Conservation (phyloP, 495 filamentous ascomycete genomes). For the Hypoxylon fragiforme region DNA sequence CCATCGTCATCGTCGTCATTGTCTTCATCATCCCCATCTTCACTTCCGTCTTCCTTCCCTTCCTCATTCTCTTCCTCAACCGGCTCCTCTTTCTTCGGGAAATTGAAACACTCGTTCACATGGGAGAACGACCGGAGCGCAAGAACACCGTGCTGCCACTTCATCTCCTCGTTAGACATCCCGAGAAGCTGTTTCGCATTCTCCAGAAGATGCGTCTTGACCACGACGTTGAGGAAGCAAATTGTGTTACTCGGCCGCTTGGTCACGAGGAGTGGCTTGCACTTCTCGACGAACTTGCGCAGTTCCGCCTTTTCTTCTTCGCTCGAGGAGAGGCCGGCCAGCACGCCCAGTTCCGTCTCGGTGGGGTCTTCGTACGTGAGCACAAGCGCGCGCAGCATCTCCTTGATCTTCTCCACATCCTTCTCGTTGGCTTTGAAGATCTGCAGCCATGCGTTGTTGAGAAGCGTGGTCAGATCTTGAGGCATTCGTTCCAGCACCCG, state of each 20-base stretch:
- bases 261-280: conserved; percentile 38
- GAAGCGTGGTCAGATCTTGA: conserved; percentile 37
- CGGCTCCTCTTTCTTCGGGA: conserved; percentile 4
- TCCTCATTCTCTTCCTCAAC: conserved; percentile 10
- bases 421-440: conserved; percentile 44
- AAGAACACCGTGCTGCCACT: conserved; percentile 46
- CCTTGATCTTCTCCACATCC: conserved; percentile 40
- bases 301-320: conserved; percentile 39
- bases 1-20: conserved; percentile 4
- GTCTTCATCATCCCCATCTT: background rate
- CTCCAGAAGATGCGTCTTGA: conserved; percentile 40
- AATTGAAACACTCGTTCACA: conserved; percentile 34
- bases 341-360: conserved; percentile 36
- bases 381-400: conserved; percentile 42
- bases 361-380: conserved; percentile 44
- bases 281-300: conserved; percentile 34
- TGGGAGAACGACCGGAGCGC: conserved; percentile 41
- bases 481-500: conserved; percentile 39
- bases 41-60: background rate
- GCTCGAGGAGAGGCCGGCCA: conserved; percentile 32
- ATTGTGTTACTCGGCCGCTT: conserved; percentile 28
- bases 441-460: conserved; percentile 38
- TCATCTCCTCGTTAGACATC: conserved; percentile 40
- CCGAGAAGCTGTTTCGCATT: conserved; percentile 38
- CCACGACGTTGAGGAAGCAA: conserved; percentile 39